Evolutionary conservation across 1,284 basidiomycete genomes (phyloP).

Genomic region (Cryptococcus maquisensis): DNA sequence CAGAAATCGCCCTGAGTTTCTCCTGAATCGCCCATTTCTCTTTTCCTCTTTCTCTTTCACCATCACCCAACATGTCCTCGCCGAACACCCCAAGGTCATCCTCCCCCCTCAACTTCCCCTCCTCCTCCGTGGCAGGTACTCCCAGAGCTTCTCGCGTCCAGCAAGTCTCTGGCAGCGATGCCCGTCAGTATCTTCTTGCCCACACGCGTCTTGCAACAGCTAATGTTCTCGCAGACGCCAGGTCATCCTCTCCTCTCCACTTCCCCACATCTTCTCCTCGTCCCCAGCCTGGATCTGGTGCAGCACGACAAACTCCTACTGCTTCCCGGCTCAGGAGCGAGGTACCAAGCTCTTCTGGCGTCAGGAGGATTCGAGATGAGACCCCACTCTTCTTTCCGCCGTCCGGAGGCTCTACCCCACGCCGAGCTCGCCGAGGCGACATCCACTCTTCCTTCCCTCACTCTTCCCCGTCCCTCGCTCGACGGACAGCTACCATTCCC

Average conservation of each 20-base stretch:
- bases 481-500: constrained; percentile 21
- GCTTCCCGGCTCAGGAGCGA: constrained; percentile 11
- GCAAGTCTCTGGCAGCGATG: constrained; percentile 9
- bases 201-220: not conserved
- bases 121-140: constrained; percentile 35
- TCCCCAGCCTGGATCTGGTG: constrained; percentile 1
- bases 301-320: not conserved
- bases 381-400: constrained; percentile 50
- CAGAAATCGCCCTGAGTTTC: not conserved
- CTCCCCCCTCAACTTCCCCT: constrained; percentile 41
- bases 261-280: constrained; percentile 68
- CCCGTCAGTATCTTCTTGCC: not conserved
- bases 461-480: constrained; percentile 55
- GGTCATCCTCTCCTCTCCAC: constrained; percentile 58
- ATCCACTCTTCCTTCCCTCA: constrained; percentile 70
- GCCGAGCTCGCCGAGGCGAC: constrained; percentile 70
- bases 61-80: constrained; percentile 24
- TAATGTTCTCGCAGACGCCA: constrained; percentile 49
- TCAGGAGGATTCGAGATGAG: constrained; percentile 21
- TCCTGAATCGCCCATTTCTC: constrained; percentile 8
- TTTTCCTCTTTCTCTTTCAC: constrained; percentile 5
- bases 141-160: constrained; percentile 22
- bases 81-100: constrained; percentile 30
- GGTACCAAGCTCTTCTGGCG: constrained; percentile 17
- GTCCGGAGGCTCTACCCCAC: constrained; percentile 55